Percentiles rank a stretch among this genome's conserved stretches.
Conservation (phyloP, 257 asterid genomes). For the Lavandula angustifolia region DNA sequence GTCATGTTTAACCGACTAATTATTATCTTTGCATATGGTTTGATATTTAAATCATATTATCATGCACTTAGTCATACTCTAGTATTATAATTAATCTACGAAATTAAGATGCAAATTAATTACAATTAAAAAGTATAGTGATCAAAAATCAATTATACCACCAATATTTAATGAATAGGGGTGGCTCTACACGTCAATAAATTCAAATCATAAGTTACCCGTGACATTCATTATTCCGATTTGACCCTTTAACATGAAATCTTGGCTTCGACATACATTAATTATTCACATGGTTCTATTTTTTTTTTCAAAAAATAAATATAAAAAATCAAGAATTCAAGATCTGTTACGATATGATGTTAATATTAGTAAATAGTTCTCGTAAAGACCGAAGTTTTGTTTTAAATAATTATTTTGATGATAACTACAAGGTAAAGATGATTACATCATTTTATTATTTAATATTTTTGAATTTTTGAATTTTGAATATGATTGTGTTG, state of each 20-base stretch:
- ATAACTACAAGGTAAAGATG: conserved; percentile 18
- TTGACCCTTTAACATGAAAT: not conserved
- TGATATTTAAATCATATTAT: not conserved
- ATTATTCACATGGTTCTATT: not conserved
- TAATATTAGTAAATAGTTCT: too few relatives aligned
- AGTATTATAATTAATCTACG: too few relatives aligned
- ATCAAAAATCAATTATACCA: not conserved
- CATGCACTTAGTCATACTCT: too few relatives aligned
- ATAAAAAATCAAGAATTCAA: too few relatives aligned
- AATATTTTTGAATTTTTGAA: too few relatives aligned
- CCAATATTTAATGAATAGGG: conserved; percentile 11
- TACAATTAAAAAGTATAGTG: not conserved
- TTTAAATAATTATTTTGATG: conserved; percentile 28
- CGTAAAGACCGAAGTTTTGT: too few relatives aligned
- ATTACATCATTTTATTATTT: not conserved
- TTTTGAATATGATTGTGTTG: conserved; percentile 17
- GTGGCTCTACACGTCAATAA: conserved; percentile 21
- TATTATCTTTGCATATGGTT: not conserved
- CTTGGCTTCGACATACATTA: not conserved
- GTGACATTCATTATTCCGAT: conserved; percentile 15
- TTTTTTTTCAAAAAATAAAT: not conserved
- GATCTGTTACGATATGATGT: too few relatives aligned
- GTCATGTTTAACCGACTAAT: too few relatives aligned
- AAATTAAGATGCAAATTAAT: too few relatives aligned
- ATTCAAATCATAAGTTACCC: conserved; percentile 23